Percentiles rank a stretch among this genome's conserved stretches.
Evolutionary conservation across 1,139 yeast genomes (phyloP).

Genomic region (Hyphopichia burtonii): DNA sequence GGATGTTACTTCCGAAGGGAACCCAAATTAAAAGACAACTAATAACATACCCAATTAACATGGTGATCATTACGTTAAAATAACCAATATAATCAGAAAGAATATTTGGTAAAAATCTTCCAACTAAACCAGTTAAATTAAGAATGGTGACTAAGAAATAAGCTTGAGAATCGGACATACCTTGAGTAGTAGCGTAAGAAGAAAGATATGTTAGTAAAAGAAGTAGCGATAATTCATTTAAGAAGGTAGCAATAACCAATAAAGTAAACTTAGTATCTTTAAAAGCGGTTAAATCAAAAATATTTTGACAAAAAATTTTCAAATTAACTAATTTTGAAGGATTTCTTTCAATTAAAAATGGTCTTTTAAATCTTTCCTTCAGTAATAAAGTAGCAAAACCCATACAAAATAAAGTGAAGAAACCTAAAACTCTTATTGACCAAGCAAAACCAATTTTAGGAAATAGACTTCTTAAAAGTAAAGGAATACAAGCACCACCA

Average conservation of each 20-base stretch:
- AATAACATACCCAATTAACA: conserved; percentile 42
- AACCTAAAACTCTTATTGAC: conserved; percentile 36
- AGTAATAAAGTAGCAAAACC: conserved; percentile 11
- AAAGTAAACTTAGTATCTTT: conserved; percentile 25
- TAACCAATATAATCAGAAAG: conserved; percentile 57
- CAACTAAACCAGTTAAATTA: conserved; percentile 60
- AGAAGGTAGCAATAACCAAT: conserved; percentile 34
- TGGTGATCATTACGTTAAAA: conserved; percentile 50
- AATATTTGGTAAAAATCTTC: conserved; percentile 56
- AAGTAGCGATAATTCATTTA: conserved; percentile 57
- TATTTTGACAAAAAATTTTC: conserved; percentile 10
- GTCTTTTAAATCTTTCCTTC: conserved; percentile 5
- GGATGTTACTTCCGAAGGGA: conserved; percentile 48
- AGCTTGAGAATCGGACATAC: conserved; percentile 51
- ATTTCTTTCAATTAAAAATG: not conserved
- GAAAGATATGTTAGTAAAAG: conserved; percentile 54
- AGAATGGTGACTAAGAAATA: conserved; percentile 53
- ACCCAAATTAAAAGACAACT: conserved; percentile 49
- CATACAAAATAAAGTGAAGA: conserved; percentile 32
- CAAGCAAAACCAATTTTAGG: conserved; percentile 31
- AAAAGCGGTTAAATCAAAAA: conserved; percentile 25
- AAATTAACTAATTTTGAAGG: conserved; percentile 5
- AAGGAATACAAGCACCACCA: conserved; percentile 37
- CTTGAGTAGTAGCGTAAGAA: conserved; percentile 53
- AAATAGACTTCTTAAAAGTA: conserved; percentile 31